A percentile compares a stretch with the other conserved stretches of the same genome.
These are phyloP conservation scores for Penicillium parvum DNA, from an alignment of 495 filamentous ascomycete species.

Conservation along the genomic window DNA sequence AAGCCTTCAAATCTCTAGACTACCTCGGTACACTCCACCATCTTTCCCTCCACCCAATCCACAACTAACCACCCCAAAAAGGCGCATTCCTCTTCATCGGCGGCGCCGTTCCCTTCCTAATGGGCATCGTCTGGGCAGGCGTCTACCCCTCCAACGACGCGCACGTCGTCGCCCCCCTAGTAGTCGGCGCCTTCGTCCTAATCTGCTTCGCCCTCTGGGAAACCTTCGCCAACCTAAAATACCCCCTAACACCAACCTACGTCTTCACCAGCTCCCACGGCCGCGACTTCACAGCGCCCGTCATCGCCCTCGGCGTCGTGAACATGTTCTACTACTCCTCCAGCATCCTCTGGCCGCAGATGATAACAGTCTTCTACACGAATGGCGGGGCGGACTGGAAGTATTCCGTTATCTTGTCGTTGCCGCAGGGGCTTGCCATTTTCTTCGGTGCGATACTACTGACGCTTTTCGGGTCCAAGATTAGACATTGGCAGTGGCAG, in stretches of 20 bases:
- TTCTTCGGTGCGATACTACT: conserved; percentile 21
- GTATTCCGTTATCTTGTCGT: conserved; percentile 18
- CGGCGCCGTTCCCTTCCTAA: conserved; percentile 20
- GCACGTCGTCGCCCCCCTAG: conserved; percentile 21
- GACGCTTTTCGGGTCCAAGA: conserved; percentile 16
- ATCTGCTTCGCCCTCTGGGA: conserved; percentile 25
- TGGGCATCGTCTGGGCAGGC: conserved; percentile 27
- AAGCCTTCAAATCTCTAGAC: conserved; percentile 24
- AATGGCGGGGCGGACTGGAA: conserved; percentile 20
- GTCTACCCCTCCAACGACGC: conserved; percentile 21
- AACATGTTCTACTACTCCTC: conserved; percentile 30
- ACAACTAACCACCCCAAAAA: not conserved
- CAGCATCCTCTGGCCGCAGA: conserved; percentile 25
- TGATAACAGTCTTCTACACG: conserved; percentile 22
- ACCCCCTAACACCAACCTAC: conserved; percentile 18
- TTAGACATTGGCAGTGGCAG: conserved; percentile 27
- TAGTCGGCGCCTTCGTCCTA: conserved; percentile 17
- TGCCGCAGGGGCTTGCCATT: conserved; percentile 23
- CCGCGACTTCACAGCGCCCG: conserved; percentile 23
- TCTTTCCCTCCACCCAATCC: not conserved
- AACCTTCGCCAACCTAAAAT: conserved; percentile 18
- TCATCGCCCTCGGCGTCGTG: conserved; percentile 21
- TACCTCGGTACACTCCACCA: conserved; percentile 13
- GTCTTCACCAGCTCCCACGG: conserved; percentile 22
- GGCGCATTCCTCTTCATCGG: conserved; percentile 23